Evolutionary conservation across 257 asterid species (phyloP).

Genomic region (Solanum pinnatisectum): DNA sequence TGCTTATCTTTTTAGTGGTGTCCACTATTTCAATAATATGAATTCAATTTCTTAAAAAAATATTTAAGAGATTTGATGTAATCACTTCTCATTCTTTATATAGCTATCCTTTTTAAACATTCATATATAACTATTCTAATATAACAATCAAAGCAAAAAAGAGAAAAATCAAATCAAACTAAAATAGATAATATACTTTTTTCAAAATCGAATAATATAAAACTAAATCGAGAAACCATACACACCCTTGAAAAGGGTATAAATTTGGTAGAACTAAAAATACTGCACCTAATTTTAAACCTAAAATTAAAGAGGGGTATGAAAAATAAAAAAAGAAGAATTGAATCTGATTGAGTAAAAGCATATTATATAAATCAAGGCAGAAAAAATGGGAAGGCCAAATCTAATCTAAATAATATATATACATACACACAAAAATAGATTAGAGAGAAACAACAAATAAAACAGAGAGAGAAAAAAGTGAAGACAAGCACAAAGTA

Average conservation of each 20-base stretch:
- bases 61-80: background rate
- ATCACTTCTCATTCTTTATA: background rate
- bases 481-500: background rate
- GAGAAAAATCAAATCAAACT: background rate
- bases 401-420: conserved; percentile 3
- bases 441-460: background rate
- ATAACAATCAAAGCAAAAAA: background rate
- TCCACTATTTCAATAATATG: background rate
- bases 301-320: background rate
- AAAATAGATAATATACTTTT: background rate
- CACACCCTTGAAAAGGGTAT: background rate
- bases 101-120: background rate
- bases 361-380: background rate
- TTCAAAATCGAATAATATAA: background rate
- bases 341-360: conserved; percentile 4
- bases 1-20: background rate
- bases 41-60: background rate
- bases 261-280: background rate
- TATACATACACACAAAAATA: background rate
- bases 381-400: conserved; percentile 19
- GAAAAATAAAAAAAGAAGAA: background rate
- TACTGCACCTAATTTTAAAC: background rate
- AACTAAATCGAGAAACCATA: background rate
- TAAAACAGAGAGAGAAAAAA: conserved; percentile 25
- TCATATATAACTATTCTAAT: background rate